These are phyloP conservation scores for Tetrapisispora fleetii DNA, from an alignment of 805 yeast genomes.

Conservation along the genomic window DNA sequence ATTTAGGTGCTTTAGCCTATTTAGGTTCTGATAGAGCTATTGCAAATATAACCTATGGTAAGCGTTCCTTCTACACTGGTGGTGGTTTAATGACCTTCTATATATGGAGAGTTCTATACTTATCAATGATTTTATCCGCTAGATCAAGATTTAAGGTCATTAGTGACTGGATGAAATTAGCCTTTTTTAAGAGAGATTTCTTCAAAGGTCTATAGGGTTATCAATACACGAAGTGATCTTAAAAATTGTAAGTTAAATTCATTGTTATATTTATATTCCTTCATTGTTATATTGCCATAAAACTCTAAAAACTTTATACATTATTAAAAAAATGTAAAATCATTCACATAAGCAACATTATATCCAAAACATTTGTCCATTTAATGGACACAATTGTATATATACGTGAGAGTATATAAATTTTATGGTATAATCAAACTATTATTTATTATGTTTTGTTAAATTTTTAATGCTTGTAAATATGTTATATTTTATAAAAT, in stretches of 20 bases:
- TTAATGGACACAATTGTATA: too few species aligned
- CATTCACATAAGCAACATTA: background rate
- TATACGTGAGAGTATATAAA: background rate
- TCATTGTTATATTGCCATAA: background rate
- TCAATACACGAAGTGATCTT: background rate
- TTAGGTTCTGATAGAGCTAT: slow-evolving; percentile 90
- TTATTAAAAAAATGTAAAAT: background rate
- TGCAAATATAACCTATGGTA: slow-evolving; percentile 77
- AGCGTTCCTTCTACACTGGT: slow-evolving; percentile 70
- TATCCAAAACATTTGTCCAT: background rate
- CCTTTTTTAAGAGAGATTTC: slow-evolving; percentile 86
- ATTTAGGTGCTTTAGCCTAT: slow-evolving; percentile 89
- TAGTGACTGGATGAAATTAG: slow-evolving; percentile 82
- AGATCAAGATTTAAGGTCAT: slow-evolving; percentile 79
- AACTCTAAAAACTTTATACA: background rate
- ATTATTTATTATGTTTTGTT: too few species aligned
- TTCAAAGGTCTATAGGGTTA: slow-evolving; percentile 56
- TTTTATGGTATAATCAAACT: background rate
- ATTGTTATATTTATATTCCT: slow-evolving; percentile 1
- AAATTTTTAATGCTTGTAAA: too few species aligned
- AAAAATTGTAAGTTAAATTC: background rate
- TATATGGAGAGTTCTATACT: slow-evolving; percentile 88
- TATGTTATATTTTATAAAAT: too few species aligned
- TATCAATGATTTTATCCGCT: slow-evolving; percentile 79
- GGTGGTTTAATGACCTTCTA: slow-evolving; percentile 85